These are phyloP conservation scores for Drosera capensis DNA, from an alignment of 148 eudicot genomes.

Conservation along the genomic window DNA sequence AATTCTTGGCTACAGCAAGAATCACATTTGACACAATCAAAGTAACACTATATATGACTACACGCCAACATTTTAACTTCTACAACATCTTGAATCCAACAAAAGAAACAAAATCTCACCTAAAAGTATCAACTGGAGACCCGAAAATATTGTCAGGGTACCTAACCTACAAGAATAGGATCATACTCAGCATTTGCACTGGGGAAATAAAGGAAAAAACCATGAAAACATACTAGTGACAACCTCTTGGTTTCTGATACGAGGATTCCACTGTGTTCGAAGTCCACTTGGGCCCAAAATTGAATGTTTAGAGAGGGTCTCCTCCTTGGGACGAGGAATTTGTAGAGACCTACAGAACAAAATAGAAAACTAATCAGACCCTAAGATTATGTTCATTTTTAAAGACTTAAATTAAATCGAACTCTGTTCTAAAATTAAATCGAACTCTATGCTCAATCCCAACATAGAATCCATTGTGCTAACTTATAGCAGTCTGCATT, in stretches of 20 bases:
- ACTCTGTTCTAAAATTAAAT: too few relatives aligned
- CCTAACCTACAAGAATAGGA: constrained; percentile 30
- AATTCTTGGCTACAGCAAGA: too few relatives aligned
- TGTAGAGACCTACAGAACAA: constrained; percentile 28
- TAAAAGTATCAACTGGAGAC: constrained; percentile 60
- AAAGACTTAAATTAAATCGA: not conserved
- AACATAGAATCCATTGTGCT: not conserved
- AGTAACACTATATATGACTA: too few relatives aligned
- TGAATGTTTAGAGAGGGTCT: constrained; percentile 80
- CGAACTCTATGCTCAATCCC: not conserved
- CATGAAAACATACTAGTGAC: constrained; percentile 2
- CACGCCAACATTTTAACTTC: too few relatives aligned
- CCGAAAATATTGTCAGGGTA: constrained; percentile 63
- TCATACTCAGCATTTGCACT: constrained; percentile 12
- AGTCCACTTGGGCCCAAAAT: constrained; percentile 96
- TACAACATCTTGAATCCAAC: not conserved
- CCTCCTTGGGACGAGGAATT: constrained; percentile 65
- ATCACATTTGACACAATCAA: too few relatives aligned
- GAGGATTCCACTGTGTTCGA: constrained; percentile 74
- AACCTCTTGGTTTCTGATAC: constrained; percentile 44
- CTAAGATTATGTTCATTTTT: not conserved
- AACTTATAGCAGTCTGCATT: too few relatives aligned
- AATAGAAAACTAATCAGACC: not conserved
- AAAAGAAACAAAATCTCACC: constrained; percentile 25
- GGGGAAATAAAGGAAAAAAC: constrained; percentile 7